Base-by-base conservation (phyloP, 129 eudicot species). In the Sambucus nigra region DNA sequence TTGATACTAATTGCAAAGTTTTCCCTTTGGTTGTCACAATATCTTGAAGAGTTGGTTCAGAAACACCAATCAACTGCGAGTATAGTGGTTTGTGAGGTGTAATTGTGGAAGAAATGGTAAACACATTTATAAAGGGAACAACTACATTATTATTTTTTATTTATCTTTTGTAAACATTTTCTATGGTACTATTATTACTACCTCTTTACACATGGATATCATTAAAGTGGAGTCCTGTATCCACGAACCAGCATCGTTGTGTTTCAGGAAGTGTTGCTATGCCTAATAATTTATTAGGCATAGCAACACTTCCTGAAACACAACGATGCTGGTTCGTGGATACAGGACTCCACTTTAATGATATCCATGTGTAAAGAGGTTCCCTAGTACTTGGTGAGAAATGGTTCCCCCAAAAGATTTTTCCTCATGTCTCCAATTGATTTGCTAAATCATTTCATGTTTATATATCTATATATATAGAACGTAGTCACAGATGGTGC, bases 231-330 rank as follows among this genome's bases (percentile, higher is more conserved):
- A 92, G 65, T 92, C 99, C 61, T 92, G 96, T 77, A 92, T 81
- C 99, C 99, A 92, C 0, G 99, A 92, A 71, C 99, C 99, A 45
- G 99, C 99, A 83, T 92, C 99, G 64, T 82, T 92, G 75, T 92
- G 99, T 64, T 92, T 92, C 73, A 92, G 51, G 66, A 86, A 92
- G 73, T 92, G 96, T 64, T 86, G 94, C 65, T 92, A 96, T 6
- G 91, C 87, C 99, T 92, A 75, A 12, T 57, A 63, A 51, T n/a
- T 51, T 63, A 57, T 12, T 75, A 92, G 99, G 87, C 91, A 6
- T 96, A 92, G 65, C 94, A 86, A 64, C 96, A 92, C 73, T 92
- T 86, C 66, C 51, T 92, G 73, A 92, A 92, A 64, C 99, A 92
- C 75, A 92, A 82, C 64, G 99, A 92, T 83, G 99, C 99, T 45